Conservation (phyloP, 2,329 filamentous ascomycete genomes). For the Aschersonia sp. region DNA sequence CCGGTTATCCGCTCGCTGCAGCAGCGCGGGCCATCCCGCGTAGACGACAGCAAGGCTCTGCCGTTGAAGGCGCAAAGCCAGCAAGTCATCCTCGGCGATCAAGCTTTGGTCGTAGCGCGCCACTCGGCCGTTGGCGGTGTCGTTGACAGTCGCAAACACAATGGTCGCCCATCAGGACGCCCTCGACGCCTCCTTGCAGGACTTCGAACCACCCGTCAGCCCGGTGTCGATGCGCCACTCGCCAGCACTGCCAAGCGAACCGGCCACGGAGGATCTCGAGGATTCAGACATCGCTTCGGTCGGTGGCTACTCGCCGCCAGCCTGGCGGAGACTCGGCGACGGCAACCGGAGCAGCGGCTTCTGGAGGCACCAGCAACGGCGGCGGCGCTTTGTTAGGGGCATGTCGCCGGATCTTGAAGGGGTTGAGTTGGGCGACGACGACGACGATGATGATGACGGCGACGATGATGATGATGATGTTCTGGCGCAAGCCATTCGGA, state of each 20-base stretch:
- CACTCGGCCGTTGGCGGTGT: conserved; percentile 6
- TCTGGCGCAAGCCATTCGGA: conserved; percentile 37
- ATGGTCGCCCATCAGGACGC: conserved; percentile 22
- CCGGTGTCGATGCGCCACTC: conserved; percentile 16
- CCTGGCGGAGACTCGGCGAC: conserved; percentile 46
- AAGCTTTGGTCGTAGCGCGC: conserved; percentile 13
- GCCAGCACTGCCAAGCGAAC: conserved; percentile 17
- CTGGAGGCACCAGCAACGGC: conserved; percentile 25
- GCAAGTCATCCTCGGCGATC: conserved; percentile 17
- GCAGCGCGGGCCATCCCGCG: conserved; percentile 1
- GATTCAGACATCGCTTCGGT: conserved; percentile 31
- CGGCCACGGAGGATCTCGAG: conserved; percentile 23
- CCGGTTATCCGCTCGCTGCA: conserved; percentile 2
- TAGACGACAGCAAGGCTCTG: conserved; percentile 12
- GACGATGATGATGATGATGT: conserved; percentile 22
- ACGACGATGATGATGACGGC: conserved; percentile 15
- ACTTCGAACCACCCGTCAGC: conserved; percentile 36
- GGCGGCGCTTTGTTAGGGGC: conserved; percentile 2
- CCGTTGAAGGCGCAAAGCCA: conserved; percentile 11
- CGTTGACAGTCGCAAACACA: conserved; percentile 6
- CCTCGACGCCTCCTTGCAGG: conserved; percentile 38
- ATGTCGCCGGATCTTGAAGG: conserved; percentile 14
- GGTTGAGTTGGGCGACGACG: conserved; percentile 9
- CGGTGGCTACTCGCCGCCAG: conserved; percentile 45
- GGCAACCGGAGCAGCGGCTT: conserved; percentile 43